phyloP scores from a whole-genome alignment of 805 yeast genomes.

The Nakazawaea wyomingensis region DNA sequence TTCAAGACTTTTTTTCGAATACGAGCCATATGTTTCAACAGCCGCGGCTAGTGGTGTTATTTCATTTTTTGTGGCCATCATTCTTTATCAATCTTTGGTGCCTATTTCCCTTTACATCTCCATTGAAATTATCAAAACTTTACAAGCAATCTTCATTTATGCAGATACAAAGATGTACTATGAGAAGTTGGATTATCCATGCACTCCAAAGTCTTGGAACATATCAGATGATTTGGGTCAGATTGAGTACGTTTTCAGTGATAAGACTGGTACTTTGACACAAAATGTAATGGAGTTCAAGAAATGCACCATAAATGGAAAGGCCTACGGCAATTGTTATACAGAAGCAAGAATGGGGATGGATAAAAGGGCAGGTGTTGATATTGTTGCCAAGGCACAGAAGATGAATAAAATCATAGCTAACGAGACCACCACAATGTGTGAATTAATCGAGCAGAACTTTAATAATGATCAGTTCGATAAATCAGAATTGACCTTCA shows the following conservation, averaged over 20 bases:
- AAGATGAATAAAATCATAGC: slow-evolving; percentile 49
- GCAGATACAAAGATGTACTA: slow-evolving; percentile 73
- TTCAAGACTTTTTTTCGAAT: slow-evolving; percentile 65
- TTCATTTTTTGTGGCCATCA: slow-evolving; percentile 69
- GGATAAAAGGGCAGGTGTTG: slow-evolving; percentile 71
- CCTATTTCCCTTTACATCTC: slow-evolving; percentile 82
- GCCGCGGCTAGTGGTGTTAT: slow-evolving; percentile 67
- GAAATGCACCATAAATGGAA: slow-evolving; percentile 71
- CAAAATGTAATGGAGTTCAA: slow-evolving; percentile 85
- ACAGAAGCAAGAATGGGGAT: slow-evolving; percentile 81
- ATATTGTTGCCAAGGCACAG: slow-evolving; percentile 57
- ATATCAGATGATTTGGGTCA: slow-evolving; percentile 85
- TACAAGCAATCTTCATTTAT: slow-evolving; percentile 75
- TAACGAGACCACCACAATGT: slow-evolving; percentile 57
- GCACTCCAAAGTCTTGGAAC: slow-evolving; percentile 82
- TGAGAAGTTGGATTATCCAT: slow-evolving; percentile 66
- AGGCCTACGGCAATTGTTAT: slow-evolving; percentile 71
- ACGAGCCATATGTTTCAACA: slow-evolving; percentile 60
- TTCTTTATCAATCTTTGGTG: slow-evolving; percentile 72
- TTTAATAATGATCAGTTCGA: slow-evolving; percentile 44
- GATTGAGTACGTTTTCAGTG: slow-evolving; percentile 79
- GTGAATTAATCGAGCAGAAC: slow-evolving; percentile 33
- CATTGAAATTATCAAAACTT: slow-evolving; percentile 75
- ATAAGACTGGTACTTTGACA: slow-evolving; percentile 80
- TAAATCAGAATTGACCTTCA: slow-evolving; percentile 51